Evolutionary conservation across 2,329 filamentous ascomycete species (phyloP).

Genomic region (Dactylellina drechsleri): DNA sequence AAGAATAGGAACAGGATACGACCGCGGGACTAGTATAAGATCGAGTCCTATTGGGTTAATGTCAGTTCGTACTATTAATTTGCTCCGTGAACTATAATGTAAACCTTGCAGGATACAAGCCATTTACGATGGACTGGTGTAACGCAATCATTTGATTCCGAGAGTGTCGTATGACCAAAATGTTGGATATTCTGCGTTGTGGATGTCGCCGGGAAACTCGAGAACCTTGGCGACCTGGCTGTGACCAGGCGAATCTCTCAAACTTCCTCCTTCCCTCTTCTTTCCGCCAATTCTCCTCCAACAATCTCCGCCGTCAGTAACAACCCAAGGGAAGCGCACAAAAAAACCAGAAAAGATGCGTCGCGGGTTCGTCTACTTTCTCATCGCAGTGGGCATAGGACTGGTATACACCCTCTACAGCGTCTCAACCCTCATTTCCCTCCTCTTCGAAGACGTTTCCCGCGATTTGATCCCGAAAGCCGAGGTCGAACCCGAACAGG

Average conservation of each 20-base stretch:
- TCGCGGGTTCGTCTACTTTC: constrained; percentile 66
- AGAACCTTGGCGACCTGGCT: constrained; percentile 7
- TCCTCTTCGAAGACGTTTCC: constrained; percentile 75
- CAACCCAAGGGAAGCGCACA: background rate
- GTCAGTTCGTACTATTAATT: no score
- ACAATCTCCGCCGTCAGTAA: constrained; percentile 69
- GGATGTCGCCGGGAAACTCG: constrained; percentile 2
- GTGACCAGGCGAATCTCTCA: constrained; percentile 2
- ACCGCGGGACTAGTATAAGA: no score
- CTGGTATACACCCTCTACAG: constrained; percentile 73
- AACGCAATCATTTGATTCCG: no score
- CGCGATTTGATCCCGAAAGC: constrained; percentile 73
- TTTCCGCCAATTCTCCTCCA: constrained; percentile 65
- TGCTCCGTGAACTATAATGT: no score
- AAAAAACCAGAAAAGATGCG: constrained; percentile 53
- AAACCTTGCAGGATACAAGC: no score
- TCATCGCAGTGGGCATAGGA: constrained; percentile 73
- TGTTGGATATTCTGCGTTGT: constrained; percentile 12
- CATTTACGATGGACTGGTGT: no score
- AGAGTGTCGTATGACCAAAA: no score
- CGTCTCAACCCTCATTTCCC: constrained; percentile 76
- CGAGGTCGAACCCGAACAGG: constrained; percentile 74
- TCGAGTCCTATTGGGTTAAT: no score
- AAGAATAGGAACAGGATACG: no score
- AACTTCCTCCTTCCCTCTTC: constrained; percentile 81